Conservation (phyloP, 2,329 filamentous ascomycete genomes). For the Aureobasidium sp. region DNA sequence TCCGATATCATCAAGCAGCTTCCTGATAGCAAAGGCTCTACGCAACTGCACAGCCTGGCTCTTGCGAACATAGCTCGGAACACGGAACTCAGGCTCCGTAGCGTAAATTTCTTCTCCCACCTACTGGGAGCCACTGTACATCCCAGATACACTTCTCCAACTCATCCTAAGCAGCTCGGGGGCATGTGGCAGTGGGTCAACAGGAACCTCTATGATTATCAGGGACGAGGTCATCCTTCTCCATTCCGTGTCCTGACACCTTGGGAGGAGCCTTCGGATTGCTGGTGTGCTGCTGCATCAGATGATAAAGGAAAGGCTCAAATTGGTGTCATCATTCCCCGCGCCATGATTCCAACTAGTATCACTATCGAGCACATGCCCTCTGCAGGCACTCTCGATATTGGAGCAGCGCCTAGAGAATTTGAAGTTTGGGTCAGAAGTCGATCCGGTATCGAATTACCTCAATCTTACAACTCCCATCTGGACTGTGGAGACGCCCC, state of each 20-base stretch:
- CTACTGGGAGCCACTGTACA: constrained; percentile 63
- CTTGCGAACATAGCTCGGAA: constrained; percentile 26
- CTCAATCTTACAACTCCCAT: constrained; percentile 16
- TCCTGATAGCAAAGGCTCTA: constrained; percentile 16
- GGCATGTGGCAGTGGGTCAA: constrained; percentile 5
- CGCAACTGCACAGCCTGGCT: constrained; percentile 24
- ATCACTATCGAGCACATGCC: constrained; percentile 44
- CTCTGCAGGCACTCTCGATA: constrained; percentile 32
- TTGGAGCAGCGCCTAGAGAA: constrained; percentile 35
- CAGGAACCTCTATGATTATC: not conserved
- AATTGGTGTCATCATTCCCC: constrained; percentile 50
- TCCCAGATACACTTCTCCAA: constrained; percentile 52
- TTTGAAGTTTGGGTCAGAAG: constrained; percentile 40
- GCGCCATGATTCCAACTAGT: constrained; percentile 32
- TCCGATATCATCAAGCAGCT: constrained; percentile 11
- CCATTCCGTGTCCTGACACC: constrained; percentile 48
- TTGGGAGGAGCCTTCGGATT: constrained; percentile 78
- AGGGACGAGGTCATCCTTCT: constrained; percentile 11
- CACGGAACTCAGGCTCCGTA: constrained; percentile 25
- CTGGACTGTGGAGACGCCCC: constrained; percentile 16
- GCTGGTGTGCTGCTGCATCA: constrained; percentile 66
- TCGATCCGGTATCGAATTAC: constrained; percentile 18
- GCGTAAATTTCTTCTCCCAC: constrained; percentile 65
- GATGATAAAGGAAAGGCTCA: constrained; percentile 50
- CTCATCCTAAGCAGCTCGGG: constrained; percentile 26